Base-by-base conservation (phyloP, 1,139 yeast species). In the Pichia norvegensis region DNA sequence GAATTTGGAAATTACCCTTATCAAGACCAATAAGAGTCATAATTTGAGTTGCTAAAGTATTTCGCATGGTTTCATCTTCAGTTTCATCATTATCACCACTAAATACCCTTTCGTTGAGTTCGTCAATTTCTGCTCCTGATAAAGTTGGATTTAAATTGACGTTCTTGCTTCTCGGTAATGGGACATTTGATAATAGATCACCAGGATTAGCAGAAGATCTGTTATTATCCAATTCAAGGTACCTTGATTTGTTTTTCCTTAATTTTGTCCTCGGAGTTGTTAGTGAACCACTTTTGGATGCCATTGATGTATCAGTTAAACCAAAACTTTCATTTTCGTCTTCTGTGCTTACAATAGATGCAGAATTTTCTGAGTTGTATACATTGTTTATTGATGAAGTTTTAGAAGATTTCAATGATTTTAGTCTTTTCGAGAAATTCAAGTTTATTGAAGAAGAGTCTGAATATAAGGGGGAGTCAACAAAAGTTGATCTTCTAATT, bases 101-200 rank as follows among this genome's bases (percentile, higher is more conserved):
- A 49, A 81, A 79, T 1, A 67, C 63, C 33, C 73, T 60, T 31
- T 67, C 68, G 36, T 67, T 60, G 3, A 65, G 52, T n/a, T 67
- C 68, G 20, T 63, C 57, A 25, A 58, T 55, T 14, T 51, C 59
- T 9, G 45, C 4, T 9, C 41, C 36, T 6, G 52, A 38, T 4
- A 52, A n/a, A 43, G 33, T 23, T 7, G 35, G 17, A 29, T 38
- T 44, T 6, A 51, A 29, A 22, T 20, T 36, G 4, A 22, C 3
- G 22, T 50, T 43, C 4, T 46, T 38, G 25, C 65, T 71, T 52
- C 90, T 69, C 1, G 88, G 77, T 4, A 86, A 64, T 0, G 95
- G 94, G 0, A 84, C 95, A 45, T 85, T 85, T 0, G 95, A 84
- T 16, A 87, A 66, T 46, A 87, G 69, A 61, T 87, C 95, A 29